Conservation (phyloP, 768 basidiomycete species). For the Rhizopogon vulgaris region DNA sequence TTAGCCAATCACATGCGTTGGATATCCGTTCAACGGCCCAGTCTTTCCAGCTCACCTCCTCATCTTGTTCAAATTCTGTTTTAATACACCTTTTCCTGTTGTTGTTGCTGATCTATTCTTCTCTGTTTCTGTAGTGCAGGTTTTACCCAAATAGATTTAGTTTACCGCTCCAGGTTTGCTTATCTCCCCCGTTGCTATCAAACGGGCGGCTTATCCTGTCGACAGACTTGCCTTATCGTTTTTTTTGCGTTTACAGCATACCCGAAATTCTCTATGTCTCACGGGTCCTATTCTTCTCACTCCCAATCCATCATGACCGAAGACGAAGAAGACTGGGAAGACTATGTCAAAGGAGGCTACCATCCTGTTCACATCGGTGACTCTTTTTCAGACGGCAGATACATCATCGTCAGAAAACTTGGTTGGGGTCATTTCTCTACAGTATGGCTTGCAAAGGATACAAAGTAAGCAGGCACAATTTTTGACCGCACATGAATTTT, state of each 20-base stretch:
- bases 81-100: not conserved
- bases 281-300: conserved; percentile 69
- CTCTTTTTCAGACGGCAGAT: conserved; percentile 79
- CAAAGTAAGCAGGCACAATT: conserved; percentile 47
- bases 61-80: not conserved
- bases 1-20: conserved; percentile 22
- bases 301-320: conserved; percentile 79
- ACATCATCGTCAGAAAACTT: conserved; percentile 88
- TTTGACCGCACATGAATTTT: conserved; percentile 2
- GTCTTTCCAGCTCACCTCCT: not conserved
- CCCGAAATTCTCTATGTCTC: conserved; percentile 47
- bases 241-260: conserved; percentile 25
- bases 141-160: conserved; percentile 22
- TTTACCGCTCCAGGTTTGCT: conserved; percentile 14
- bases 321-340: conserved; percentile 93
- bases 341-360: conserved; percentile 78
- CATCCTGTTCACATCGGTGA: conserved; percentile 96
- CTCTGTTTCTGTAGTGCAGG: not conserved
- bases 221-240: conserved; percentile 23
- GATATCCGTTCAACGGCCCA: not conserved
- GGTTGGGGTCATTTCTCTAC: conserved; percentile 96
- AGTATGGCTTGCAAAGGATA: conserved; percentile 84
- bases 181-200: conserved; percentile 23
- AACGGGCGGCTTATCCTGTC: conserved; percentile 23
- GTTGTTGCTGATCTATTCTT: not conserved